phyloP scores from a whole-genome alignment of 176 grass and related monocot genomes.

The Eremochloa ophiuroides region DNA sequence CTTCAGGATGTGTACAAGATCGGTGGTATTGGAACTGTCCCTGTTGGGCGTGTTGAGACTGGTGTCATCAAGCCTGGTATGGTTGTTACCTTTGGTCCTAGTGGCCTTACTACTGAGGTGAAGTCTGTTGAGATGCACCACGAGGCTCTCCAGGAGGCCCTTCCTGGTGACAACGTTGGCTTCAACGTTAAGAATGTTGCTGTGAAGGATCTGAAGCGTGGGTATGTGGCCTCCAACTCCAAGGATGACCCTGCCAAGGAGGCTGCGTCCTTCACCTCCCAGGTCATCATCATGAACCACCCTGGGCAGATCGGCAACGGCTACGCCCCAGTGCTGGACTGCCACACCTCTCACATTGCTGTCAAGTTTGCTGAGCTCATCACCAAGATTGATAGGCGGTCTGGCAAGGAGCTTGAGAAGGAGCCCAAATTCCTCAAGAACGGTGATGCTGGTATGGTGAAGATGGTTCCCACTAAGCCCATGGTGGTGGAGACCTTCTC shows the following conservation, averaged over 20 bases:
- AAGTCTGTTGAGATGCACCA: no score
- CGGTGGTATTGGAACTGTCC: no score
- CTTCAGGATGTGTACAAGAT: no score
- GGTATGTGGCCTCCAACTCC: slow-evolving; percentile 79
- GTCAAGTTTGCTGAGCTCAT: slow-evolving; percentile 85
- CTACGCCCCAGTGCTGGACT: slow-evolving; percentile 82
- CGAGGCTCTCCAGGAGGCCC: not conserved
- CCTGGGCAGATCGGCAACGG: slow-evolving; percentile 91
- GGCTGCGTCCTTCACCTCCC: slow-evolving; percentile 74
- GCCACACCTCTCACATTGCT: slow-evolving; percentile 94
- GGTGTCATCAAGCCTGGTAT: no score
- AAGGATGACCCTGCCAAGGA: slow-evolving; percentile 96
- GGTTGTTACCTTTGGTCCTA: no score
- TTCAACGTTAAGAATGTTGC: not conserved
- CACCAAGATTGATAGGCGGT: slow-evolving; percentile 85
- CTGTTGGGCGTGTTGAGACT: no score
- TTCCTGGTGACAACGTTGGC: not conserved
- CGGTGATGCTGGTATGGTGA: slow-evolving; percentile 79
- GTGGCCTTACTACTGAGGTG: no score
- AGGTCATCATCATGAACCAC: slow-evolving; percentile 99
- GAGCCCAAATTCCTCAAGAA: slow-evolving; percentile 94
- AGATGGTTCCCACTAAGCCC: slow-evolving; percentile 95
- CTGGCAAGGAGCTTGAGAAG: slow-evolving; percentile 92
- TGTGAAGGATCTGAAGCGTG: slow-evolving; percentile 29
- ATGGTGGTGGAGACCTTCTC: slow-evolving; percentile 91